phyloP scores from a whole-genome alignment of 2,329 filamentous ascomycete genomes.

The Fusarium guadeloupense region DNA sequence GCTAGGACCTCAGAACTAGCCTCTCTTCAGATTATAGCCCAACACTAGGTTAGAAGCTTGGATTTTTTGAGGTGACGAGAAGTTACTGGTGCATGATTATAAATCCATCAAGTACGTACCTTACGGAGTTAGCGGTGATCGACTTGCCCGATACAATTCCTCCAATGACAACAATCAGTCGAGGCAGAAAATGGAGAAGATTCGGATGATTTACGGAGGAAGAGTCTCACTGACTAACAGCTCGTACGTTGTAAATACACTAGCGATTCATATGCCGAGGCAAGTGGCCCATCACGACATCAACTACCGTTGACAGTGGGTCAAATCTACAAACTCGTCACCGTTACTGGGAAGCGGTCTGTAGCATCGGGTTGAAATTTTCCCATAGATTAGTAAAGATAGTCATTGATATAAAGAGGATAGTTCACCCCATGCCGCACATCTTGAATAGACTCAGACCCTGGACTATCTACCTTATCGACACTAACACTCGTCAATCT shows the following conservation, averaged over 20 bases:
- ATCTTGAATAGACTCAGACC: neutral
- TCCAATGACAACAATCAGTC: no score
- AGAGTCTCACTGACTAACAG: constrained; percentile 5
- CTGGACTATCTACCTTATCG: neutral
- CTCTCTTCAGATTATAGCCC: no score
- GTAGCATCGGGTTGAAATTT: neutral
- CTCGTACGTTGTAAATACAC: neutral
- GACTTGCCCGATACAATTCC: no score
- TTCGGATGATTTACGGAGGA: neutral
- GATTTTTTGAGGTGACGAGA: no score
- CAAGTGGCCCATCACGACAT: neutral
- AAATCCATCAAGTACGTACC: no score
- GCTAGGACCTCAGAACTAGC: no score
- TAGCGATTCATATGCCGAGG: constrained; percentile 19
- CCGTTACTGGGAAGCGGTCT: neutral
- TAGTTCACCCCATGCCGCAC: neutral
- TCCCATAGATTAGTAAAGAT: neutral
- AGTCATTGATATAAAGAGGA: constrained; percentile 2
- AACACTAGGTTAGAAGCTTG: no score
- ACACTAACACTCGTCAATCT: neutral
- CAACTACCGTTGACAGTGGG: neutral
- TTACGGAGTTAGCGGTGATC: no score
- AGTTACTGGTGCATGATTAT: no score
- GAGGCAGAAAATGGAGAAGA: no score
- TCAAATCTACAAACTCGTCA: neutral